Evolutionary conservation across 495 filamentous ascomycete genomes (phyloP).

Genomic region (Endocarpon pusillum): DNA sequence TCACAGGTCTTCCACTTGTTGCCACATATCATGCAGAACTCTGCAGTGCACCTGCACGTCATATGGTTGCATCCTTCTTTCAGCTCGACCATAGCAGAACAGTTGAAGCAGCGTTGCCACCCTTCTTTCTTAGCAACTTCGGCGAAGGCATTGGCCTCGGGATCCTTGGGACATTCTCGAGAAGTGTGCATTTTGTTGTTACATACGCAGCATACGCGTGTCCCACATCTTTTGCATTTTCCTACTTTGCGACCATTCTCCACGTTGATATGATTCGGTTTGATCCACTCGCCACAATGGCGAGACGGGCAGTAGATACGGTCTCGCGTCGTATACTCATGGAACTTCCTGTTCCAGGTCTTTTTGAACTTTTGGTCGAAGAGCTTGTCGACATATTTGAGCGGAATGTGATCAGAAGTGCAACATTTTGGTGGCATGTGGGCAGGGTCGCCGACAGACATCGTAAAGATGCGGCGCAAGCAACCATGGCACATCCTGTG

Average conservation of each 20-base stretch:
- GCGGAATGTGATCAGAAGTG: slow-evolving; percentile 48
- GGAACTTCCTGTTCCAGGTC: slow-evolving; percentile 60
- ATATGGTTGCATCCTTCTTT: slow-evolving; percentile 75
- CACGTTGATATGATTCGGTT: slow-evolving; percentile 42
- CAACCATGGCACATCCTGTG: slow-evolving; percentile 67
- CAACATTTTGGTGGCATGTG: slow-evolving; percentile 75
- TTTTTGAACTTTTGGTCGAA: slow-evolving; percentile 58
- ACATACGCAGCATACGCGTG: slow-evolving; percentile 56
- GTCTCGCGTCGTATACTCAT: slow-evolving; percentile 55
- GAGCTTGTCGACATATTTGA: slow-evolving; percentile 55
- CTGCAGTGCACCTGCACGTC: slow-evolving; percentile 64
- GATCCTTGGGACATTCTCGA: slow-evolving; percentile 53
- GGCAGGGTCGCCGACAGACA: slow-evolving; percentile 55
- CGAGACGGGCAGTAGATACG: slow-evolving; percentile 55
- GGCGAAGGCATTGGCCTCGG: slow-evolving; percentile 44
- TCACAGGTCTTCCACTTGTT: slow-evolving; percentile 65
- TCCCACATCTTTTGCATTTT: slow-evolving; percentile 50
- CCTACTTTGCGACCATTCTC: slow-evolving; percentile 36
- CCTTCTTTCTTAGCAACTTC: slow-evolving; percentile 53
- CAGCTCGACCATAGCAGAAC: slow-evolving; percentile 58
- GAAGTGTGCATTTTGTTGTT: slow-evolving; percentile 54
- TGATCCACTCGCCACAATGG: slow-evolving; percentile 60
- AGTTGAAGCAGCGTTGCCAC: slow-evolving; percentile 63
- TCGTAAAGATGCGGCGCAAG: slow-evolving; percentile 50
- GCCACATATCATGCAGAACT: slow-evolving; percentile 74